These are phyloP conservation scores for Escovopsis sp. DNA, from an alignment of 2,329 filamentous ascomycete species.

Conservation along the genomic window DNA sequence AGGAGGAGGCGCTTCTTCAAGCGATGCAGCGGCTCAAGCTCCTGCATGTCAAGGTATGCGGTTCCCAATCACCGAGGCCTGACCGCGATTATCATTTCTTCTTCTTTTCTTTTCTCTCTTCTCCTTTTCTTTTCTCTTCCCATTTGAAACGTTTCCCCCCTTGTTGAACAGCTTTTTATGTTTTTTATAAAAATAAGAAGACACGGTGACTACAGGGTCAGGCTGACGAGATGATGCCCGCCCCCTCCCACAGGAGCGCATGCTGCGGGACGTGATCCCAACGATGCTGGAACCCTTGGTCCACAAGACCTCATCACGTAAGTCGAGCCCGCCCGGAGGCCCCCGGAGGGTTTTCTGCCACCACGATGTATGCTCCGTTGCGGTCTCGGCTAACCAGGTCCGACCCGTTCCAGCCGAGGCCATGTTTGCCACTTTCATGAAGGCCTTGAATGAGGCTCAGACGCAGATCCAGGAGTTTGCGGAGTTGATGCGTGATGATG, in stretches of 20 bases:
- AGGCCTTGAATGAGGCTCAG: conserved; percentile 31
- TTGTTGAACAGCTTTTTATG: no score
- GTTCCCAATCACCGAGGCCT: no score
- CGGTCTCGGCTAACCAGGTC: no score
- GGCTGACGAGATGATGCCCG: conserved; percentile 8
- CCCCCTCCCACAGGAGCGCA: conserved; percentile 15
- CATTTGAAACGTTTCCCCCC: background rate
- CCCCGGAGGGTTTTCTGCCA: no score
- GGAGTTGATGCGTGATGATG: conserved; percentile 30
- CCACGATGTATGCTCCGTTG: no score
- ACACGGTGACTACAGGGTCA: background rate
- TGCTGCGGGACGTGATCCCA: conserved; percentile 22
- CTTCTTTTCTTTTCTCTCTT: background rate
- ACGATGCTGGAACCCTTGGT: conserved; percentile 33
- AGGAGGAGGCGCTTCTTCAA: conserved; percentile 35
- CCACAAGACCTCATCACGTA: conserved; percentile 36
- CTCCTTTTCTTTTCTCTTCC: background rate
- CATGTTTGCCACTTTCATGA: conserved; percentile 32
- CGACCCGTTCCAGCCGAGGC: conserved; percentile 28
- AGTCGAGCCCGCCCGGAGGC: conserved; percentile 9
- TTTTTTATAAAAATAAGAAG: no score
- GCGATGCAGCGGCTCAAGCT: conserved; percentile 36
- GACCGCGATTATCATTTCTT: background rate
- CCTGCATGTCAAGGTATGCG: conserved; percentile 38
- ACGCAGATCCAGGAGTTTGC: conserved; percentile 38